Evolutionary conservation across 768 basidiomycete species (phyloP), one percentile per base, ranked within the genome.

Genomic region (Hericium erinaceus): DNA sequence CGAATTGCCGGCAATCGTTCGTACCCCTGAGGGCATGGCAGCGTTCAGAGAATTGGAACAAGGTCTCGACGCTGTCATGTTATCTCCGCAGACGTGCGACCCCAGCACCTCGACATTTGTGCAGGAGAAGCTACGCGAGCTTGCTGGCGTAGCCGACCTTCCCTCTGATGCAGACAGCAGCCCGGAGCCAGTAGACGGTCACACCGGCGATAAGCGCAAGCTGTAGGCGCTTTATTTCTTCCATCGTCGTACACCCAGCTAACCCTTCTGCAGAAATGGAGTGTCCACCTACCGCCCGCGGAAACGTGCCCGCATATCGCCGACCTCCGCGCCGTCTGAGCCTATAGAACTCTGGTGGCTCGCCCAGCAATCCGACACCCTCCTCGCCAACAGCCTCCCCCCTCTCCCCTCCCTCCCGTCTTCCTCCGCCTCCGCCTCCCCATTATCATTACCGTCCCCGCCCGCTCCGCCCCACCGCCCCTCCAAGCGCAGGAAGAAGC

Each of bases 21-120:
- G 92, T 16, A 87, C 89, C 0, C 74, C 82, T 0, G 77, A 82
- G 58, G 83, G 84, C n/a, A 95, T 95, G 92, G 67, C 75, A 2
- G 62, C 73, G 55, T 92, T 92, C 63, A 68, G 68, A 26, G 74
- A 81, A 52, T 73, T 92, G 7, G 87, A 90, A 59, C 66, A 58
- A 10, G 79, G 79, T 16, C 65, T 85, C 12, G 75, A 77, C 11
- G 62, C 60, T 1, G 59, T 62, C 22, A 49, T 70, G 18, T 49
- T 58, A 12, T 49, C 58, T 51, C 48, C 60, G 4, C 49, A 50
- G 26, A 55, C 53, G 5, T 54, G 49, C n/a, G 33, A 48, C 4
- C 37, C 51, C 16, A 60, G 58, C 7, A 52, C 57, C 7, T 58
- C 49, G 4, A 49, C 59, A 9, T 46, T 60, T 7, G 26, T 68